These are phyloP conservation scores for Coniochaeta ligniaria DNA, from an alignment of 2,329 filamentous ascomycete genomes.

Conservation along the genomic window DNA sequence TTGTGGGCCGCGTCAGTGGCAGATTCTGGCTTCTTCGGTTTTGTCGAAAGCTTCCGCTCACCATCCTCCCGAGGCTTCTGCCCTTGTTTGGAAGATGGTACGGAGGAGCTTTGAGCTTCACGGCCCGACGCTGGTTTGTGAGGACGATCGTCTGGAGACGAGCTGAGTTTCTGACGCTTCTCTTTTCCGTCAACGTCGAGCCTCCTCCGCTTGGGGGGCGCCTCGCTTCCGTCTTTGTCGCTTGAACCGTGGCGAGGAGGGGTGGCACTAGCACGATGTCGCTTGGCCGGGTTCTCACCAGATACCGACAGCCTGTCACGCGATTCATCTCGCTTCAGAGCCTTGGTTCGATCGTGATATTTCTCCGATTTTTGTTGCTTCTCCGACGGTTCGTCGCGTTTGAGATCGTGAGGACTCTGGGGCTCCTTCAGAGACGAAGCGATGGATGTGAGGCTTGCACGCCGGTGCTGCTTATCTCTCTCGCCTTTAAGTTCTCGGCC, in stretches of 20 bases:
- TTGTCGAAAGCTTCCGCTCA: slow-evolving; percentile 28
- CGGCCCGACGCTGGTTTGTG: slow-evolving; percentile 34
- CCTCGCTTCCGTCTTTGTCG: slow-evolving; percentile 46
- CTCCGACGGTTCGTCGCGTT: slow-evolving; percentile 40
- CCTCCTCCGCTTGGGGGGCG: slow-evolving; percentile 47
- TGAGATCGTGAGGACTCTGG: slow-evolving; percentile 42
- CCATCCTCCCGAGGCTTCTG: slow-evolving; percentile 36
- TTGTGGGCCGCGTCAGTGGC: slow-evolving; percentile 29
- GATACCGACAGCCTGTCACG: slow-evolving; percentile 44
- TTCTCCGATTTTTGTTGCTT: slow-evolving; percentile 43
- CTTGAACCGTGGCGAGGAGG: slow-evolving; percentile 44
- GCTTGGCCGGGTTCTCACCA: slow-evolving; percentile 47
- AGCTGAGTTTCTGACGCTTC: slow-evolving; percentile 33
- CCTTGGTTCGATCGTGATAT: slow-evolving; percentile 53
- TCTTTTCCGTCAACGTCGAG: slow-evolving; percentile 48
- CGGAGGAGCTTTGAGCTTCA: slow-evolving; percentile 21
- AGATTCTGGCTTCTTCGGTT: slow-evolving; percentile 26
- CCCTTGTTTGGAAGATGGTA: slow-evolving; percentile 22
- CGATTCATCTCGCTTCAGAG: slow-evolving; percentile 54
- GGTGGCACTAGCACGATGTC: slow-evolving; percentile 52
- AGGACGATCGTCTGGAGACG: slow-evolving; percentile 38
- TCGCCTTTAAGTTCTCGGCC: slow-evolving; percentile 55
- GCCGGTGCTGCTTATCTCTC: slow-evolving; percentile 49
- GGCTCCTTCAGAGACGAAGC: slow-evolving; percentile 46
- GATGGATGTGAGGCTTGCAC: slow-evolving; percentile 50